Conservation (phyloP, 352 stramenopile genomes). For the Phytophthora aleatoria region DNA sequence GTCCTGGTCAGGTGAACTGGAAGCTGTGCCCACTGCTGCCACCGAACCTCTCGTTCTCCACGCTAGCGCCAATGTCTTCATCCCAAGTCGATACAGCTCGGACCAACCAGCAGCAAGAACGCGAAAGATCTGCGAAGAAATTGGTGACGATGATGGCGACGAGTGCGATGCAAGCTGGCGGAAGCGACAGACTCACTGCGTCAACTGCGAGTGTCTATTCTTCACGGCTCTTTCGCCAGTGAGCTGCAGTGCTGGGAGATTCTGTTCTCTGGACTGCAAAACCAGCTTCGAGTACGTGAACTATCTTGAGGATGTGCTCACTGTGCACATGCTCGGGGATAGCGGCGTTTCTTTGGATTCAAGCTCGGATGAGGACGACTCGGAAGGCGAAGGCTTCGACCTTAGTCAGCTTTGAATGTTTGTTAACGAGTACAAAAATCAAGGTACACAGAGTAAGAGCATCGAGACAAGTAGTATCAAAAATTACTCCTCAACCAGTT, state of each 20-base stretch:
- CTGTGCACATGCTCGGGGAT: conserved; percentile 28
- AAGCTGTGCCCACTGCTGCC: not conserved
- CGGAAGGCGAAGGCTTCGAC: conserved; percentile 8
- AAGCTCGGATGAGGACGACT: conserved; percentile 16
- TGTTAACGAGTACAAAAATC: too few relatives aligned
- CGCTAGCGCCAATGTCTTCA: conserved; percentile 19
- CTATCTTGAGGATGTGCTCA: conserved; percentile 30
- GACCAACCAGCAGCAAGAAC: not conserved
- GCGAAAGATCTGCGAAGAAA: not conserved
- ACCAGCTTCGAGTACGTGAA: conserved; percentile 40
- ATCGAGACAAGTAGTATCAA: not conserved
- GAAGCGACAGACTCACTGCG: conserved; percentile 22
- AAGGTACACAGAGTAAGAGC: too few relatives aligned
- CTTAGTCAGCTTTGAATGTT: conserved; percentile 8
- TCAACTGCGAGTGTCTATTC: conserved; percentile 34
- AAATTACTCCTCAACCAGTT: too few relatives aligned
- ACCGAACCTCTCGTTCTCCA: conserved; percentile 1
- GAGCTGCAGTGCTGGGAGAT: conserved; percentile 8
- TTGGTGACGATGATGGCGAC: not conserved
- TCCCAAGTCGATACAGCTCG: not conserved
- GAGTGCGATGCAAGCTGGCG: conserved; percentile 17
- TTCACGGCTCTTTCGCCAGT: conserved; percentile 26
- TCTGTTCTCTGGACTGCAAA: conserved; percentile 57
- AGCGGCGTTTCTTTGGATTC: conserved; percentile 13
- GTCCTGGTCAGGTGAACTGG: conserved; percentile 21